phyloP scores from a whole-genome alignment of 2,329 filamentous ascomycete genomes.

The Phyllosticta ampelicida region DNA sequence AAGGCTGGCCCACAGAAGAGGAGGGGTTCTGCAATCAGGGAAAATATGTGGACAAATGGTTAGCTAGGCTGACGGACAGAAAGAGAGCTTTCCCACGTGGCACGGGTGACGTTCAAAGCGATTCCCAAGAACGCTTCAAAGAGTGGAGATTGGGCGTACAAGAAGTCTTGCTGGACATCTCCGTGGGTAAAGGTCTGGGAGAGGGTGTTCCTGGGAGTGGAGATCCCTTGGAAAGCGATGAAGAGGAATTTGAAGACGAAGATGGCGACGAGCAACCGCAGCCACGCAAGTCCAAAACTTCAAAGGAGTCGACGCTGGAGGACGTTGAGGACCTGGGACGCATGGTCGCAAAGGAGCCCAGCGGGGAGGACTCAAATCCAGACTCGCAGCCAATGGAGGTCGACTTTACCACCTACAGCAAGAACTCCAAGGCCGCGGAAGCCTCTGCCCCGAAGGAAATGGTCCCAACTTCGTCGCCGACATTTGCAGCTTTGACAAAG shows the following conservation, averaged over 20 bases:
- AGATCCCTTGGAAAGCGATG: conserved; percentile 73
- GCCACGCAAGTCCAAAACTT: conserved; percentile 26
- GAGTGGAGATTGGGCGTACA: conserved; percentile 72
- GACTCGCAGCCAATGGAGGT: conserved; percentile 52
- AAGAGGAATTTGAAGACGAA: conserved; percentile 49
- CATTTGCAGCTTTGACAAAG: conserved; percentile 80
- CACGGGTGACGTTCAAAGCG: conserved; percentile 73
- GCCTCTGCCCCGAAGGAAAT: conserved; percentile 61
- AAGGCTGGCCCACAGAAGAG: conserved; percentile 83
- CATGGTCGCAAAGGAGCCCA: conserved; percentile 35
- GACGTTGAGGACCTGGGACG: conserved; percentile 78
- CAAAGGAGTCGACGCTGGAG: conserved; percentile 42
- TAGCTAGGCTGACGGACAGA: conserved; percentile 82
- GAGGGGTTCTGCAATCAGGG: conserved; percentile 92
- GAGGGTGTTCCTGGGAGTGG: conserved; percentile 66
- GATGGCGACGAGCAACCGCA: conserved; percentile 31
- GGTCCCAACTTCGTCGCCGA: conserved; percentile 85
- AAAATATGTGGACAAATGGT: conserved; percentile 83
- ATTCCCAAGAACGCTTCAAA: conserved; percentile 52
- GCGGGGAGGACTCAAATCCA: conserved; percentile 5
- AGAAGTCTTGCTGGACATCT: conserved; percentile 55
- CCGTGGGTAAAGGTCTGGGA: conserved; percentile 44
- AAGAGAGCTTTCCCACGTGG: conserved; percentile 85
- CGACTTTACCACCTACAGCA: conserved; percentile 72
- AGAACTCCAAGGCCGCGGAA: conserved; percentile 36